Evolutionary conservation across 352 stramenopile species (phyloP).

Genomic region (Phytophthora cactorum): DNA sequence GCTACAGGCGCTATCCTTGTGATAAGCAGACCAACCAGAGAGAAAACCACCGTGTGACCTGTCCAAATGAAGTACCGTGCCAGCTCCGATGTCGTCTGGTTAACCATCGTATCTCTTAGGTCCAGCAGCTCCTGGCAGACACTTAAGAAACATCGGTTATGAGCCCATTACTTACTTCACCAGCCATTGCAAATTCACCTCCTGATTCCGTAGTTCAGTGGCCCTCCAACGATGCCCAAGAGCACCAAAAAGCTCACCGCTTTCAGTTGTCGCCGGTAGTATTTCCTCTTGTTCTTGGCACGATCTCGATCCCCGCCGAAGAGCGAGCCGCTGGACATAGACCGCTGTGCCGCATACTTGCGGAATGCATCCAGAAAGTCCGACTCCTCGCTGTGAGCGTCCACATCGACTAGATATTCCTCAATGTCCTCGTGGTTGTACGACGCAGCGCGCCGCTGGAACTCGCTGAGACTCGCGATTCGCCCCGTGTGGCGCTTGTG

Average conservation of each 20-base stretch:
- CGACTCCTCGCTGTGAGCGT: constrained; percentile 28
- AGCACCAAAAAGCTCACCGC: constrained; percentile 81
- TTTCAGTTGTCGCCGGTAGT: constrained; percentile 72
- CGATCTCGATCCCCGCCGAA: constrained; percentile 61
- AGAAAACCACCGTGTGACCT: constrained; percentile 75
- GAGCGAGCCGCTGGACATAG: constrained; percentile 60
- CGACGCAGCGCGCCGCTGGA: constrained; percentile 71
- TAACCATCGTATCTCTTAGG: constrained; percentile 46
- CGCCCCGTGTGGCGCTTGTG: constrained; percentile 74
- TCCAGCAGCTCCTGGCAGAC: constrained; percentile 41
- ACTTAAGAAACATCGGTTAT: constrained; percentile 10
- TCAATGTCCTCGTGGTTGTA: constrained; percentile 38
- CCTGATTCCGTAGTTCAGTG: constrained; percentile 75
- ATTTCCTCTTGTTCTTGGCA: constrained; percentile 45
- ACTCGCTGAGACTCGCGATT: constrained; percentile 82
- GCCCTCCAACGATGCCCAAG: constrained; percentile 79
- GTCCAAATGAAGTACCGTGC: constrained; percentile 64
- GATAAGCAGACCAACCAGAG: constrained; percentile 76
- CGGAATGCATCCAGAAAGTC: constrained; percentile 53
- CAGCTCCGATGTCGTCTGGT: constrained; percentile 32
- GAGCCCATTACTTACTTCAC: neutral
- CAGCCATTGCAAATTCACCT: constrained; percentile 2
- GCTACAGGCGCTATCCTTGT: constrained; percentile 68
- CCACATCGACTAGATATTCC: constrained; percentile 24
- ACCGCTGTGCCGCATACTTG: constrained; percentile 35